These are phyloP conservation scores for Phytophthora parvispora DNA, from an alignment of 352 stramenopile species.

Conservation along the genomic window DNA sequence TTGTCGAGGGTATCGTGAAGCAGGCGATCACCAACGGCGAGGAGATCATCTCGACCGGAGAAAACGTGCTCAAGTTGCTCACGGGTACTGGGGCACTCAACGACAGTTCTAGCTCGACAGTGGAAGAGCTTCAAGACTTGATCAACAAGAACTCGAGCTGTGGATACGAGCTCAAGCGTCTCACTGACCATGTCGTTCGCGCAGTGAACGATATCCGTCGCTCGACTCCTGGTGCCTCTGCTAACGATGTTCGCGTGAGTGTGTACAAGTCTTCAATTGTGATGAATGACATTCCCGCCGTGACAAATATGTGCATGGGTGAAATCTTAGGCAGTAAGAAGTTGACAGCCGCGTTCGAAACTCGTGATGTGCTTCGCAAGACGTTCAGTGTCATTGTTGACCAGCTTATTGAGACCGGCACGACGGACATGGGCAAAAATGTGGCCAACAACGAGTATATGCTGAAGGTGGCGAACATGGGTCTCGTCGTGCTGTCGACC, in stretches of 20 bases:
- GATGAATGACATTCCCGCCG: conserved; percentile 17
- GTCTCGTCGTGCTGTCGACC: conserved; percentile 32
- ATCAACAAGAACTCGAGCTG: conserved; percentile 31
- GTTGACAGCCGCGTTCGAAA: conserved; percentile 20
- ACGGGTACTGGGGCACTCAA: conserved; percentile 16
- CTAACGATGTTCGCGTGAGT: conserved; percentile 26
- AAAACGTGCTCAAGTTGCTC: conserved; percentile 30
- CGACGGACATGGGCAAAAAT: conserved; percentile 14
- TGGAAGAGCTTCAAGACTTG: conserved; percentile 33
- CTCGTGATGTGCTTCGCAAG: conserved; percentile 25
- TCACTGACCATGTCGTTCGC: conserved; percentile 26
- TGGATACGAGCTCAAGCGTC: conserved; percentile 32
- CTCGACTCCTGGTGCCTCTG: conserved; percentile 7
- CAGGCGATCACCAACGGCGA: conserved; percentile 26
- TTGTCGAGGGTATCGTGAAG: conserved; percentile 31
- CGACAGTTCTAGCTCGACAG: conserved; percentile 1
- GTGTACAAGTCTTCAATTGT: conserved; percentile 22
- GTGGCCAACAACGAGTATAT: conserved; percentile 32
- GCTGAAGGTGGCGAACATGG: conserved; percentile 39
- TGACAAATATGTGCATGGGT: conserved; percentile 29
- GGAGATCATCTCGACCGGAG: conserved; percentile 22
- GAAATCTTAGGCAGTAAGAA: conserved; percentile 23
- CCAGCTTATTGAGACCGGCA: conserved; percentile 19
- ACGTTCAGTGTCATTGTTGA: conserved; percentile 30
- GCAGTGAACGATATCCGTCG: conserved; percentile 24